These are phyloP conservation scores for Candida montana DNA, from an alignment of 805 yeast species.

Conservation along the genomic window DNA sequence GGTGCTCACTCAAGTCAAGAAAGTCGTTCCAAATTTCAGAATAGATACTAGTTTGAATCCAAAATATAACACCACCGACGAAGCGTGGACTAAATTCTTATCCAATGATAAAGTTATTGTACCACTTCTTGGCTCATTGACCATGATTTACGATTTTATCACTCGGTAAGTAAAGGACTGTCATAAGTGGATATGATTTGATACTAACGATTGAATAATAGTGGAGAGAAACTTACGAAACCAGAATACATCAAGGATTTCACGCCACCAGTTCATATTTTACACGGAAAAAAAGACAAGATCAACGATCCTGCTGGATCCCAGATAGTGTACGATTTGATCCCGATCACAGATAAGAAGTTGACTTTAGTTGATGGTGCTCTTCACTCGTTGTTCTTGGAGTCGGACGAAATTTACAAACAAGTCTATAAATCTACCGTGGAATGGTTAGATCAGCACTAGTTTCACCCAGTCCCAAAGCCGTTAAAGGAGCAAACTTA, in stretches of 20 bases:
- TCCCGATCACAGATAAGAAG: constrained; percentile 16
- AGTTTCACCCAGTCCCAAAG: too few relatives aligned
- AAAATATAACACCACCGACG: constrained; percentile 51
- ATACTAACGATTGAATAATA: too few relatives aligned
- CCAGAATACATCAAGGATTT: constrained; percentile 27
- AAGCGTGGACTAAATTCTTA: constrained; percentile 41
- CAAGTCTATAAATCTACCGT: constrained; percentile 13
- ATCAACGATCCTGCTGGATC: constrained; percentile 41
- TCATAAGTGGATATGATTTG: too few relatives aligned
- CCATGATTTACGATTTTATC: constrained; percentile 55
- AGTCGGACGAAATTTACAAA: constrained; percentile 16
- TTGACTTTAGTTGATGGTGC: constrained; percentile 26
- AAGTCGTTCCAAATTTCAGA: constrained; percentile 41
- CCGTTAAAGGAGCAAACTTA: too few relatives aligned
- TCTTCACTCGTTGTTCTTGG: constrained; percentile 34
- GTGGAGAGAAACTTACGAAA: constrained; percentile 52
- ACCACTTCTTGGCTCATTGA: constrained; percentile 49
- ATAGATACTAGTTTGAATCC: constrained; percentile 50
- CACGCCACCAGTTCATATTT: constrained; percentile 45
- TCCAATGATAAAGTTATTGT: constrained; percentile 35
- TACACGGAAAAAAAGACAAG: constrained; percentile 61
- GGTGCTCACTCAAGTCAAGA: constrained; percentile 37
- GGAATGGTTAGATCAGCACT: constrained; percentile 19
- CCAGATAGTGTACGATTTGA: constrained; percentile 11
- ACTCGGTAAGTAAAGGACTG: constrained; percentile 16